phyloP scores from a whole-genome alignment of 371 early-diverging fungal species.

The Umbelopsis sp. region DNA sequence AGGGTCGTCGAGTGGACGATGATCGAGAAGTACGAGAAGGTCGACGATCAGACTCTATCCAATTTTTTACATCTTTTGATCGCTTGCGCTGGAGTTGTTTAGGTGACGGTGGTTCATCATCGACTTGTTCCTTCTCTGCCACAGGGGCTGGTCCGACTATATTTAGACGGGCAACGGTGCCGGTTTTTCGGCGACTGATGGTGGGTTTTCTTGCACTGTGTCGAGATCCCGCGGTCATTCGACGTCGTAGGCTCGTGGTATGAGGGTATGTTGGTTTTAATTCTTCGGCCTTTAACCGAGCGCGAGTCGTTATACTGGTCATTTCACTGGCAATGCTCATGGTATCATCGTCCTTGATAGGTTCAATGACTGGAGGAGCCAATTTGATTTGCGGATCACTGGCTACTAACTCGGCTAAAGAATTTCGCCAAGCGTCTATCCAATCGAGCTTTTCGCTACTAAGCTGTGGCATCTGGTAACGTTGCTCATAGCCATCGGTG shows the following conservation, averaged over 20 bases:
- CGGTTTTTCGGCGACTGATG: background rate
- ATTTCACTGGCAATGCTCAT: constrained; percentile 43
- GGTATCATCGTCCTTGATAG: constrained; percentile 48
- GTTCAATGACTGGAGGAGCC: constrained; percentile 47
- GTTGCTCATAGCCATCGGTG: background rate
- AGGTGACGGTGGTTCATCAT: background rate
- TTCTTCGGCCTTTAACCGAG: constrained; percentile 10
- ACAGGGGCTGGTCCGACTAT: constrained; percentile 7
- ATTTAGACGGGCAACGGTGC: background rate
- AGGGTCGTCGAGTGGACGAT: constrained; percentile 23
- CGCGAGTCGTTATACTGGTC: constrained; percentile 48
- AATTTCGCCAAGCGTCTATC: constrained; percentile 53
- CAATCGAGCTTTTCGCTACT: constrained; percentile 42
- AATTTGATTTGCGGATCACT: constrained; percentile 31
- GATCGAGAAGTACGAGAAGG: constrained; percentile 17
- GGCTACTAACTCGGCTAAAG: constrained; percentile 45
- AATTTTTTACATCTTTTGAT: constrained; percentile 14
- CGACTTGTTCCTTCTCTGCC: background rate
- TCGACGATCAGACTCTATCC: constrained; percentile 10
- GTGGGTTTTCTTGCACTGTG: constrained; percentile 17
- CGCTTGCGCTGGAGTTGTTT: constrained; percentile 31
- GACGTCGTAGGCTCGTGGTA: background rate
- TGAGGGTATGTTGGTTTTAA: background rate
- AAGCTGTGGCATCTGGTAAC: constrained; percentile 30
- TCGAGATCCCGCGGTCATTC: constrained; percentile 5